Conservation (phyloP, 805 yeast species). For the Grigorovia transvaalensis region DNA sequence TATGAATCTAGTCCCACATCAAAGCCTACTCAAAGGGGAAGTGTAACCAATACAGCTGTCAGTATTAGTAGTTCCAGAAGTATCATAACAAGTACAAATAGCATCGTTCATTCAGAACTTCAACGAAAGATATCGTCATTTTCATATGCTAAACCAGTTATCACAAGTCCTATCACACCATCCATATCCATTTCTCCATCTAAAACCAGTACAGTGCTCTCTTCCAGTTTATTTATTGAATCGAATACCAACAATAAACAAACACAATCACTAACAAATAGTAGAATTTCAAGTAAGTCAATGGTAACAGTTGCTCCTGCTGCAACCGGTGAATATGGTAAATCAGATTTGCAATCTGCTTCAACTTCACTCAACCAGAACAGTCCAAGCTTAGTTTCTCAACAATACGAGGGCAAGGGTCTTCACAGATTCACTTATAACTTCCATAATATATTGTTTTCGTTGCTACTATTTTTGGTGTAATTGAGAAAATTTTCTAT, state of each 20-base stretch:
- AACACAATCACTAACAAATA: neutral
- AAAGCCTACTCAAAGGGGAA: neutral
- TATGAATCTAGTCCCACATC: neutral
- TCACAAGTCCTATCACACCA: too few relatives aligned
- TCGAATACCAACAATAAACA: neutral
- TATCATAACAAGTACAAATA: neutral
- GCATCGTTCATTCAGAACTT: neutral
- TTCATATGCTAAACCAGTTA: too few relatives aligned
- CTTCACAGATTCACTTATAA: neutral
- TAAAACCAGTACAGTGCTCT: too few relatives aligned
- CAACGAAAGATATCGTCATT: too few relatives aligned
- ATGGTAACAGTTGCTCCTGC: neutral
- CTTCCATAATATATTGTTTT: neutral
- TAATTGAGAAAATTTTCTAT: too few relatives aligned
- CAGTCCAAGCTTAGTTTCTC: neutral
- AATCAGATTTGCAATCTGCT: neutral
- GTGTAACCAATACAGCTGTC: neutral
- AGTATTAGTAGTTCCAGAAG: neutral
- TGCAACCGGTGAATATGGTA: neutral
- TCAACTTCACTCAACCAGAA: neutral
- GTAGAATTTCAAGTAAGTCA: neutral
- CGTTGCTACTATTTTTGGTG: neutral
- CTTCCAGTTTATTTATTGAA: too few relatives aligned
- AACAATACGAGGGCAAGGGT: neutral
- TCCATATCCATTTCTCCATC: too few relatives aligned